Evolutionary conservation across 148 eudicot genomes (phyloP), one percentile per base, ranked within the genome.

Genomic region (Persicaria tinctoria): DNA sequence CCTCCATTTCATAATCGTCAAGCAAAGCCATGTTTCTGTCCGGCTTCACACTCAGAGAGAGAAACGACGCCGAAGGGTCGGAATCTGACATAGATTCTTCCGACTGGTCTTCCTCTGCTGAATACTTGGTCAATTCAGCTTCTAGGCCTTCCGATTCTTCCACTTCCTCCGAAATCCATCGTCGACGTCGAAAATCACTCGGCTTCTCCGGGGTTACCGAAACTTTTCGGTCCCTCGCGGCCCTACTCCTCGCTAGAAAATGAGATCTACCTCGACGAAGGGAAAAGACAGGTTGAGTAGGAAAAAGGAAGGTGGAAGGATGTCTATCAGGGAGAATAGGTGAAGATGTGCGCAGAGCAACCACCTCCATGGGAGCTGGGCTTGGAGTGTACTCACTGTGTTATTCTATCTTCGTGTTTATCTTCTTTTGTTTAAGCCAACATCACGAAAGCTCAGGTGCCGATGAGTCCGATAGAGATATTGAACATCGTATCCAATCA

Each of bases 1-100:
- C 98, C 73, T 94, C 98, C 85, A 91, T 84, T 76, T 94, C 98
- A 85, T 90, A 94, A 38, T 94, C 98, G 55, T 95, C 98, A 16
- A 95, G 83, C 84, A 91, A 79, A 0, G 90, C 87, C 79, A 84
- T 74, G 78, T 74, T 89, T 76, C 98, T 78, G 75, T 90, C 96
- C 2, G 97, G 98, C 80, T 92, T 95, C 56, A 76, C 86, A 70
- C 84, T 92, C 68, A 95, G 80, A 1, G 98, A 92, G 8, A 95
- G 79, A 72, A 88, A 77, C 63, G 78, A 32, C 60, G 91, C 75
- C 48, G 77, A 23, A 10, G 83, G 74, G 6, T 82, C 64, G 68
- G 68, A 66, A 12, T 74, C 46, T 53, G 82, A 74, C 46, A 74
- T 41, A 23, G 59, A 79, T 5, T 79, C 85, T 5, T 81, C 84